Evolutionary conservation across 108 stramenopile genomes (phyloP), one percentile per base, ranked within the genome.

Genomic region (Nitzschia inconspicua): DNA sequence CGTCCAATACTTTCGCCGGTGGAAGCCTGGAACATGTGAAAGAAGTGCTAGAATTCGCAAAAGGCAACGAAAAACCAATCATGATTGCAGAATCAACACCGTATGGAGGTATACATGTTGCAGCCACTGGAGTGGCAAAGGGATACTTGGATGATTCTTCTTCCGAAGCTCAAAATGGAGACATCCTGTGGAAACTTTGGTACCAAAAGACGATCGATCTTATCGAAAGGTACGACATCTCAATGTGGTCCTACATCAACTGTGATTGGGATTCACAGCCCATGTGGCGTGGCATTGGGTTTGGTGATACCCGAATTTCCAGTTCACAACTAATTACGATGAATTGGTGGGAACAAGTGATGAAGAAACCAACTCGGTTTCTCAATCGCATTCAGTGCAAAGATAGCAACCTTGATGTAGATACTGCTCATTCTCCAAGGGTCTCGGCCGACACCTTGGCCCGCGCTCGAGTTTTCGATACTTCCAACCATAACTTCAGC

Each of bases 11-110:
- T 29, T 62, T 62, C 56, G 60, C 60, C 1, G 77, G 71, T 26
- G 83, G 78, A 25, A 52, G 27, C 14, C n/a, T 72, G 44, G 28
- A 48, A n/a, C 69, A 87, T 46, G 70, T 91, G 22, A 63, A 75
- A 57, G 71, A 80, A 49, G 87, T 92, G 4, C 72, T 92, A 44
- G 68, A 86, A 24, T 92, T 92, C 72, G 90, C 90, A 16, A 31
- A 46, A 19, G 29, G 10, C 4, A 77, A 64, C 36, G 16, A 34
- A 9, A 67, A 82, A 55, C 90, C 91, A 11, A 80, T 73, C 23
- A 91, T 95, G 85, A 92, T 95, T 75, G 94, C 91, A 26, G 94
- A 95, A 47, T 95, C 94, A 8, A 92, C 94, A 9, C 94, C 94
- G 2, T 92, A 87, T 75, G 90, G 94, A 44, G 91, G 90, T 2